Evolutionary conservation across 441 rosid species (phyloP), one percentile per base, ranked within the genome.

Genomic region (Gossypium laxum): DNA sequence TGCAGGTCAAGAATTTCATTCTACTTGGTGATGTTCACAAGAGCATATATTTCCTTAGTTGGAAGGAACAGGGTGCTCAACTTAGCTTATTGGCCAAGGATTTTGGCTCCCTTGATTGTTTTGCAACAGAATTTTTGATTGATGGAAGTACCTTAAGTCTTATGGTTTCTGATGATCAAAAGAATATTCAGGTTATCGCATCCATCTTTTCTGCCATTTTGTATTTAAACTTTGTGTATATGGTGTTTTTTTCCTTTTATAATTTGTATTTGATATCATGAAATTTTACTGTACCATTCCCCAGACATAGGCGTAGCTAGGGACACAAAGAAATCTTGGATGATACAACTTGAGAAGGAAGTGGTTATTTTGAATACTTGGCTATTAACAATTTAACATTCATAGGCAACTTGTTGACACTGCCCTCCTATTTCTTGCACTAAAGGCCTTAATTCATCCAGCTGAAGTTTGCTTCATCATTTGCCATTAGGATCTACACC

Each of bases 1-100:
- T 70, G 72, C 90, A 94, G 99, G 99, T 94, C 67, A 90, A 90
- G 82, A 90, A 87, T 83, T 90, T 90, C 69, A 87, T 90, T 76
- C 87, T 90, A 18, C 84, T 92, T 73, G 94, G 99, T 30, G 99
- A 94, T 70, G 76, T 91, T 83, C 97, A 94, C 82, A 86, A 89
- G 84, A 92, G 99, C 81, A 88, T 92, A 77, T 89, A 90, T 84
- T 94, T 94, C 79, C 94, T 94, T 70, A 91, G 84, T 79, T 94
- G 99, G 99, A 94, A 91, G 81, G 99, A 94, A 82, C 93, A 92
- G 80, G 99, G 97, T 65, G 88, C 99, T 76, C 98, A 92, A 76
- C 96, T 94, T 71, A 89, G 70, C 82, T 84, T 92, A 81, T 78
- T 94, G 84, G 97, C 98, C 72, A 94, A 94, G 82, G 99, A 94